Conservation (phyloP, 371 early-diverging fungal species). For the Lichtheimia ramosa region DNA sequence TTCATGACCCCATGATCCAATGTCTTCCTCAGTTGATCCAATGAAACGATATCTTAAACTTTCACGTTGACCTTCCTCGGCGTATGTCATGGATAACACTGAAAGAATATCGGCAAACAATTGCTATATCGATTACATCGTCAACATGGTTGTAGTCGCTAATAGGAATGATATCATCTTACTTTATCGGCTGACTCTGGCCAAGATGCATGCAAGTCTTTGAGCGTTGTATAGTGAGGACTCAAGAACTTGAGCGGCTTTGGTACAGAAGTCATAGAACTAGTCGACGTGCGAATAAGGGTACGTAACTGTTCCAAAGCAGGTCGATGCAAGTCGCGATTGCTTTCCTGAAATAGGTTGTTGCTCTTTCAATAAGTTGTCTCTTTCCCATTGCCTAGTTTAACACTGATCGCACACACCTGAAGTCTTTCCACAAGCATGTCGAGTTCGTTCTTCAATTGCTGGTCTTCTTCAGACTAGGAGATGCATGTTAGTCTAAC, state of each 20-base stretch:
- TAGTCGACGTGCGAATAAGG: constrained; percentile 89
- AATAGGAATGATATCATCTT: neutral
- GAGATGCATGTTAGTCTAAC: constrained; percentile 7
- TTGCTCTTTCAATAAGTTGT: neutral
- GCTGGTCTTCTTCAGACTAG: constrained; percentile 96
- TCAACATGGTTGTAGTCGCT: too few relatives aligned
- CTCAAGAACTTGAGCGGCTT: constrained; percentile 96
- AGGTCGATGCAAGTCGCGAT: constrained; percentile 75
- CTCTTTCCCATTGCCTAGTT: neutral
- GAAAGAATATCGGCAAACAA: constrained; percentile 94
- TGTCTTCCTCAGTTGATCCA: constrained; percentile 77
- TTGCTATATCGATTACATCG: constrained; percentile 31
- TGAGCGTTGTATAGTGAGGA: constrained; percentile 79
- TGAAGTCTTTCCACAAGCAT: constrained; percentile 89
- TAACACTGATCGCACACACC: constrained; percentile 33
- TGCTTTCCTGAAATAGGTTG: constrained; percentile 55
- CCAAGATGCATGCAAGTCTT: constrained; percentile 76
- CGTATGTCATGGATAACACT: constrained; percentile 94
- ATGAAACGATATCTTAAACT: constrained; percentile 82
- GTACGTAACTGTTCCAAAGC: constrained; percentile 87
- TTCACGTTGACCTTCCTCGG: constrained; percentile 80
- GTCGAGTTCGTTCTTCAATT: constrained; percentile 90
- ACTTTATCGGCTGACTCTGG: constrained; percentile 76
- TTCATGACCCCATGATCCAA: constrained; percentile 98
- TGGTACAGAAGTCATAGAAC: constrained; percentile 98